These are phyloP conservation scores for Zygotorulaspora danielsina DNA, from an alignment of 805 yeast genomes.

Conservation along the genomic window DNA sequence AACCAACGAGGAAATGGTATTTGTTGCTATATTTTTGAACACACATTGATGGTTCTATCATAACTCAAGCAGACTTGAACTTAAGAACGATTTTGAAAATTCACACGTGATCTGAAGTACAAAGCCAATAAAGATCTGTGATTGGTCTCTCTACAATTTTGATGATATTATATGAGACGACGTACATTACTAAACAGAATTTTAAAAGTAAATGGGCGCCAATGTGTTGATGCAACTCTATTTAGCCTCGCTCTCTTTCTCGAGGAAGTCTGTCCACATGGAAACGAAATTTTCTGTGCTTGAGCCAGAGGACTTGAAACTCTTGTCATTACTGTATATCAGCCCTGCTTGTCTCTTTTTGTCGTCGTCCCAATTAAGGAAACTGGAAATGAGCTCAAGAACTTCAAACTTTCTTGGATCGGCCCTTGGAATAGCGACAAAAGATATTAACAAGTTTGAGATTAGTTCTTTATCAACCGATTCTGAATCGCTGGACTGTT, in stretches of 20 bases:
- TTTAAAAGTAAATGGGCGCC: too few relatives aligned
- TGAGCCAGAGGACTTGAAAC: constrained; percentile 24
- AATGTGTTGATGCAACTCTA: too few relatives aligned
- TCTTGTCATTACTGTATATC: constrained; percentile 31
- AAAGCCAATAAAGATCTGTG: too few relatives aligned
- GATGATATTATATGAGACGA: too few relatives aligned
- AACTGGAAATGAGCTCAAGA: constrained; percentile 73
- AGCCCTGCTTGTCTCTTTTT: constrained; percentile 75
- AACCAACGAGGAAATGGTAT: too few relatives aligned
- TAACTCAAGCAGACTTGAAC: too few relatives aligned
- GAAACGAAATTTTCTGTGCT: constrained; percentile 60
- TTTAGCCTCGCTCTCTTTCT: constrained; percentile 55
- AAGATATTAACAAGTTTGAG: constrained; percentile 79
- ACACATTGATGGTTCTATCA: too few relatives aligned
- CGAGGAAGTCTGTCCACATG: constrained; percentile 75
- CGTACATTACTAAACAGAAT: too few relatives aligned
- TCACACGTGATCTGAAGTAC: too few relatives aligned
- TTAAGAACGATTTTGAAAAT: too few relatives aligned
- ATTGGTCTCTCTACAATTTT: too few relatives aligned
- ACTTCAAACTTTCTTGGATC: constrained; percentile 95
- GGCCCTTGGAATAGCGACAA: constrained; percentile 82
- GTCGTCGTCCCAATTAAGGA: constrained; percentile 83
- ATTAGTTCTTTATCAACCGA: constrained; percentile 84
- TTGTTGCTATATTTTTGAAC: too few relatives aligned
- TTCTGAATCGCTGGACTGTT: constrained; percentile 69